Base-by-base conservation (phyloP, 2,329 filamentous ascomycete genomes). In the Claviceps spartinae region DNA sequence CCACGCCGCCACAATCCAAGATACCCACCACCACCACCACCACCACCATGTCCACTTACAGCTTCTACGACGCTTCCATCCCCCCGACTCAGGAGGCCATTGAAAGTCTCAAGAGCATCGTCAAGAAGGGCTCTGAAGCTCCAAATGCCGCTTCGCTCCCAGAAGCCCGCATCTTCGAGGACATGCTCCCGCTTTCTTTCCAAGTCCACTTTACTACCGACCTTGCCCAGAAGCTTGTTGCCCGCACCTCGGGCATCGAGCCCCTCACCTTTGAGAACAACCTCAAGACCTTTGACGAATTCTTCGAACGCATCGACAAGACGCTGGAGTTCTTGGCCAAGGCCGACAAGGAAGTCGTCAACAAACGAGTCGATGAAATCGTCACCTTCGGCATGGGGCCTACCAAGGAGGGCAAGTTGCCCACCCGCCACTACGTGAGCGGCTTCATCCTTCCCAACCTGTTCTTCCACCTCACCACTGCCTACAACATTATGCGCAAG, bases 391-490 rank as follows among this genome's bases (percentile, higher is more conserved):
- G 56, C 2, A n/a, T 69, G 5, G 68, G 67, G 1, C 57, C 61
- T 18, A 55, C 56, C 38, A 64, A 61, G 54, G 55, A 49, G n/a
- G 60, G 53, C 36, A 40, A 60, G 42, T 50, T 67, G 48, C 53
- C 57, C 38, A 61, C 57, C 47, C 34, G 57, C 46, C 63, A 68
- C 2, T 84, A 78, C 60, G 60, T 77, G 22, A 60, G 65, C 42
- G 65, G 65, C 3, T 79, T 73, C 62, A 70, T 66, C 4, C 52
- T 81, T 44, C 80, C 82, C 22, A 83, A 85, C 60, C 65, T 83
- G 58, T 83, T 72, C 67, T 86, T 86, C 65, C 83, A 86, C 61
- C 57, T 78, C 14, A 72, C 65, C 3, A 81, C 72, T 13, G 71
- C 77, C 9, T 86, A 86, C 66, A 69, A 65, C 22, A 78, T 86